A percentile compares a stretch with the other conserved stretches of the same genome.
Evolutionary conservation across 140 eudicot species (phyloP).

Genomic region (Flaveria floridana): DNA sequence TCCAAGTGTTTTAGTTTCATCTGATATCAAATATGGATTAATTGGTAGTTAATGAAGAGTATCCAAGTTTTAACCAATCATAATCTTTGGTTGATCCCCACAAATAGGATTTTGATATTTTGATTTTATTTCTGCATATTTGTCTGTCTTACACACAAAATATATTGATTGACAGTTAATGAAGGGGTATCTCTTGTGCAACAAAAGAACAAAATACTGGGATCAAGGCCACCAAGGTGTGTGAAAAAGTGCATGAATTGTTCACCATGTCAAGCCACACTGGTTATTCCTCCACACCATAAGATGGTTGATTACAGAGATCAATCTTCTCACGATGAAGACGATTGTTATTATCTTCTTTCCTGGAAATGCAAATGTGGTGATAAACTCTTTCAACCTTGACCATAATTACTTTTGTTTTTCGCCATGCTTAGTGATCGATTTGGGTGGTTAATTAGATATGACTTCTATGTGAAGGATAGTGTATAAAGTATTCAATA

Average conservation of each 20-base stretch:
- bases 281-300: slow-evolving; percentile 47
- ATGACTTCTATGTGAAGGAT: slow-evolving; percentile 28
- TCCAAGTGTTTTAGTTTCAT: not conserved
- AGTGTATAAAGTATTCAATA: slow-evolving; percentile 29
- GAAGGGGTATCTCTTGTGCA: slow-evolving; percentile 15
- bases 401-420: slow-evolving; percentile 7
- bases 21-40: not conserved
- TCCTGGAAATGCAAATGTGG: slow-evolving; percentile 86
- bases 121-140: not conserved
- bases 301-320: not conserved
- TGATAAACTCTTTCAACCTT: slow-evolving; percentile 69
- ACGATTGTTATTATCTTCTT: slow-evolving; percentile 68
- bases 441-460: slow-evolving; percentile 10
- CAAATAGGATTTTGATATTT: not conserved
- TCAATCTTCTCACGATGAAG: slow-evolving; percentile 40
- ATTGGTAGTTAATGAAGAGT: not conserved
- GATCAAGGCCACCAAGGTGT: slow-evolving; percentile 75
- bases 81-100: not conserved
- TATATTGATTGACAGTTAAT: slow-evolving; percentile 21
- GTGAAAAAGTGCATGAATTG: slow-evolving; percentile 70
- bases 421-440: slow-evolving; percentile 21
- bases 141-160: not conserved
- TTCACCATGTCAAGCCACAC: slow-evolving; percentile 52
- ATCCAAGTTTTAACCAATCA: not conserved
- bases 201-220: slow-evolving; percentile 47